Conservation (phyloP, 2,329 filamentous ascomycete genomes). For the Akanthomyces muscarius region DNA sequence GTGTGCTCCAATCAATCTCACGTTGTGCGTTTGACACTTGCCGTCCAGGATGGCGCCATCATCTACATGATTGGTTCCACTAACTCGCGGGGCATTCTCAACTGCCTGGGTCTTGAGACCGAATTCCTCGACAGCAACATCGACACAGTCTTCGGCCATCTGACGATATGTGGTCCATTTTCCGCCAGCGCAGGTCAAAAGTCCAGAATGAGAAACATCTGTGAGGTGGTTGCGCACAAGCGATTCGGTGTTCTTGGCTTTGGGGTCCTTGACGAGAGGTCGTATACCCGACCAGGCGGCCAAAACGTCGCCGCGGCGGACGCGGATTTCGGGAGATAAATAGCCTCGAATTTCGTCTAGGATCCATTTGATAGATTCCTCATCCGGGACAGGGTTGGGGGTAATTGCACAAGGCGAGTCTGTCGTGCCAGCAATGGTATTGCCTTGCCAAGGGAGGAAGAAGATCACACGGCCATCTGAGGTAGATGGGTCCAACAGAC, state of each 20-base stretch:
- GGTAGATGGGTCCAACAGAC: conserved; percentile 78
- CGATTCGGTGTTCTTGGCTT: conserved; percentile 79
- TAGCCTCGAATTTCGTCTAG: conserved; percentile 78
- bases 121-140: conserved; percentile 70
- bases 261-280: conserved; percentile 80
- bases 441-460: conserved; percentile 90
- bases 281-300: conserved; percentile 88
- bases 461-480: conserved; percentile 89
- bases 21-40: conserved; percentile 76
- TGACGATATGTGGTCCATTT: conserved; percentile 94
- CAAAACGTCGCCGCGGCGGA: conserved; percentile 80
- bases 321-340: conserved; percentile 77
- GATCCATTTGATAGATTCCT: conserved; percentile 86
- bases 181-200: conserved; percentile 80
- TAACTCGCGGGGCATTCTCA: conserved; percentile 60
- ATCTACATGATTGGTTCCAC: conserved; percentile 64
- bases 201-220: conserved; percentile 71
- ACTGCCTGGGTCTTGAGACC: conserved; percentile 55
- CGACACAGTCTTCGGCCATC: conserved; percentile 87
- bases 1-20: conserved; percentile 78
- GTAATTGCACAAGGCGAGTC: conserved; percentile 72
- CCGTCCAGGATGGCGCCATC: conserved; percentile 64
- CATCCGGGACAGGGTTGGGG: conserved; percentile 69
- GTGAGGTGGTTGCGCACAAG: conserved; percentile 84
- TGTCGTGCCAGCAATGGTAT: conserved; percentile 86